Evolutionary conservation across 139 green algal genomes (phyloP).

Genomic region (Micractinium conductrix): DNA sequence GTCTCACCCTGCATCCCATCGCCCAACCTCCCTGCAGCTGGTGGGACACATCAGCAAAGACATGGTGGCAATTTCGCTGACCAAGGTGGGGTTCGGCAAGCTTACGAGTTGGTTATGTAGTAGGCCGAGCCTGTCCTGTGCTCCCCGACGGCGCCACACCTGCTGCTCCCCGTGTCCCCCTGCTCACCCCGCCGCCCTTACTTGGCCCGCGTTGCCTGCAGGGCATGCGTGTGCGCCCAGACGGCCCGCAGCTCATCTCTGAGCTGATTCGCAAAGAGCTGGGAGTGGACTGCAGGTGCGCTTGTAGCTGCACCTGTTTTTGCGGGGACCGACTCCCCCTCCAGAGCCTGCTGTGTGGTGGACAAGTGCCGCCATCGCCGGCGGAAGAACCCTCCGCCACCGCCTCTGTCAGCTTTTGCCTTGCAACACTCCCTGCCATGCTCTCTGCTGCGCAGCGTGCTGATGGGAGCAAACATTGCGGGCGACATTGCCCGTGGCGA

Average conservation of each 20-base stretch:
- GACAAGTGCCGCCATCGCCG: background rate
- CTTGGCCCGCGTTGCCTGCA: background rate
- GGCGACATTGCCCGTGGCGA: slow-evolving; percentile 58
- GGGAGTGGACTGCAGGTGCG: slow-evolving; percentile 64
- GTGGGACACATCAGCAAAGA: slow-evolving; percentile 43
- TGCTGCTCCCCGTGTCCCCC: background rate
- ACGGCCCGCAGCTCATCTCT: slow-evolving; percentile 83
- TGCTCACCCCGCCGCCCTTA: background rate
- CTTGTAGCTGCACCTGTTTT: too few relatives aligned
- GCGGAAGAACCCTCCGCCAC: too few relatives aligned
- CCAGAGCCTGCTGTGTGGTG: background rate
- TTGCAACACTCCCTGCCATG: background rate
- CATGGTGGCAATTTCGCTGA: slow-evolving; percentile 74
- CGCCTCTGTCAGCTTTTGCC: too few relatives aligned
- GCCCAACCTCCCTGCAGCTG: too few relatives aligned
- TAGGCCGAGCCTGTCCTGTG: background rate
- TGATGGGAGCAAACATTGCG: slow-evolving; percentile 88
- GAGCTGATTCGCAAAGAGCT: slow-evolving; percentile 71
- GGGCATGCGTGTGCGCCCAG: slow-evolving; percentile 79
- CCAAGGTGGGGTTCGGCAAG: slow-evolving; percentile 47
- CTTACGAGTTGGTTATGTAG: background rate
- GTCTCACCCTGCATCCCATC: too few relatives aligned
- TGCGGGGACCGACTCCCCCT: too few relatives aligned
- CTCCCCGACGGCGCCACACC: background rate
- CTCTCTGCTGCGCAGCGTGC: slow-evolving; percentile 48